phyloP scores from a whole-genome alignment of 352 stramenopile genomes.

The Phytopythium boreale region DNA sequence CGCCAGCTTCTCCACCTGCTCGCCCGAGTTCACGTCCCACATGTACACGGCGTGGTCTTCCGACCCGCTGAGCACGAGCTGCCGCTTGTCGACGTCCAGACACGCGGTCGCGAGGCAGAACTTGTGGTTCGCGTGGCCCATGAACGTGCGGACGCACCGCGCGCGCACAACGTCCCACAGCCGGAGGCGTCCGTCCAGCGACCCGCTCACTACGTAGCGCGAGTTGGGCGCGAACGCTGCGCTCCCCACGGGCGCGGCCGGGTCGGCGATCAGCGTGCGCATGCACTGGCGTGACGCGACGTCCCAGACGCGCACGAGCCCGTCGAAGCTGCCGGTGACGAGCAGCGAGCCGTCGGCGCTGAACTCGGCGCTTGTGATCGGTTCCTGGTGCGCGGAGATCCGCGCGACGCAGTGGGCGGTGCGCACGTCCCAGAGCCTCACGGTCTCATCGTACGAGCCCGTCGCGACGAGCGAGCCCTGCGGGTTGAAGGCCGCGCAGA shows the following conservation, averaged over 20 bases:
- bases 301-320: conserved; percentile 94
- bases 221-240: conserved; percentile 94
- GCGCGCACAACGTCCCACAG: conserved; percentile 87
- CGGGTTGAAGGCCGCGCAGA: conserved; percentile 93
- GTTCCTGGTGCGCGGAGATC: conserved; percentile 93
- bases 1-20: conserved; percentile 55
- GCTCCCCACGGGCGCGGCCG: conserved; percentile 58
- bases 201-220: conserved; percentile 90
- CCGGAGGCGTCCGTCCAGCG: conserved; percentile 88
- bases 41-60: conserved; percentile 91
- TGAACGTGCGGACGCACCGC: conserved; percentile 65
- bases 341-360: conserved; percentile 94
- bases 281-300: conserved; percentile 94
- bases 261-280: conserved; percentile 87
- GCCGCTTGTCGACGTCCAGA: conserved; percentile 37
- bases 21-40: conserved; percentile 89
- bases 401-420: conserved; percentile 85
- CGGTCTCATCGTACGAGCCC: conserved; percentile 93
- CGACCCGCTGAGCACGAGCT: conserved; percentile 82
- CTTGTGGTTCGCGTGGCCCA: conserved; percentile 71
- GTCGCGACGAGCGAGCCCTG: conserved; percentile 90
- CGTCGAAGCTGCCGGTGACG: conserved; percentile 76
- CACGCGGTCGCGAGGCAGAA: conserved; percentile 90
- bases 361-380: conserved; percentile 93
- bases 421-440: conserved; percentile 96